A percentile compares a stretch with the other conserved stretches of the same genome.
Evolutionary conservation across 2,329 filamentous ascomycete genomes (phyloP).

Genomic region (Zymoseptoria crescenta): DNA sequence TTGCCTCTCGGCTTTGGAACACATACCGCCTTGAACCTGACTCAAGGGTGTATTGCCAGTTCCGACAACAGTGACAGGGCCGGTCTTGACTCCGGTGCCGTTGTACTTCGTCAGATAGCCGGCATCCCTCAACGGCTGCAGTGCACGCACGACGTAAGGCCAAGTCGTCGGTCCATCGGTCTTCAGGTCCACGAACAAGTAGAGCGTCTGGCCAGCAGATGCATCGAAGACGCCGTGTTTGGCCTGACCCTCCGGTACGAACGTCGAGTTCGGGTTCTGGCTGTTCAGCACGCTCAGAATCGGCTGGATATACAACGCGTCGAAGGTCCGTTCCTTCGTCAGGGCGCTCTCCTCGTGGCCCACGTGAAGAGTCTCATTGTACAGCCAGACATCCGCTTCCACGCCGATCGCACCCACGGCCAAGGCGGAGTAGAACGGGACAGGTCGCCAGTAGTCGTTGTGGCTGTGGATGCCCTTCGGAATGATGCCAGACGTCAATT

Average conservation of each 20-base stretch:
- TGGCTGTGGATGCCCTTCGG: constrained; percentile 51
- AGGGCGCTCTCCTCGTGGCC: constrained; percentile 50
- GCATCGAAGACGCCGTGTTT: constrained; percentile 57
- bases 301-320: constrained; percentile 52
- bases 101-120: constrained; percentile 49
- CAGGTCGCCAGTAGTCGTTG: constrained; percentile 52
- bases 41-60: constrained; percentile 48
- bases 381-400: constrained; percentile 56
- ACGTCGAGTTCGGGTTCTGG: constrained; percentile 49
- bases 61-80: constrained; percentile 54
- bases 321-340: constrained; percentile 46
- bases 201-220: constrained; percentile 48
- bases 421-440: constrained; percentile 46
- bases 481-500: constrained; percentile 52
- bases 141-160: constrained; percentile 47
- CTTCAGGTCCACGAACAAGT: constrained; percentile 59
- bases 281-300: constrained; percentile 48
- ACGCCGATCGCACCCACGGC: constrained; percentile 50
- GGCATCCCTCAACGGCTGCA: constrained; percentile 48
- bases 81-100: constrained; percentile 38
- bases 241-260: constrained; percentile 38
- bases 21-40: constrained; percentile 34
- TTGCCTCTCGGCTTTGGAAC: constrained; percentile 28
- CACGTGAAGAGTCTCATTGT: constrained; percentile 49
- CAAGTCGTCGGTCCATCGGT: constrained; percentile 50